Evolutionary conservation across 352 stramenopile species (phyloP), one percentile per base, ranked within the genome.

Genomic region (Aphanomyces euteiches): DNA sequence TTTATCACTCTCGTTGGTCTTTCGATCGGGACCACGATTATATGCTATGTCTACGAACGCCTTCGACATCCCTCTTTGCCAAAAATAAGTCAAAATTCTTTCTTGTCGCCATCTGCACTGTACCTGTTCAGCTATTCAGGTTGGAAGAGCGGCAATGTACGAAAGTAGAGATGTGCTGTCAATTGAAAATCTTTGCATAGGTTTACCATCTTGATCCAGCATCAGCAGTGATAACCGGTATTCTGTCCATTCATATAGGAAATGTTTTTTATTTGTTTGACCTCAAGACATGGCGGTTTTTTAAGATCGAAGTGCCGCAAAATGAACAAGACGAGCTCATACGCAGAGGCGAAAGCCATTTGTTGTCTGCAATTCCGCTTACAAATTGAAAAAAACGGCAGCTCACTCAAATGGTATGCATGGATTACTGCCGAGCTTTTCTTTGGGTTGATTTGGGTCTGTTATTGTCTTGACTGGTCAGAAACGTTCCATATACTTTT

Each of bases 181-280:
- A 19, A 15, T 2, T 1, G 13, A 15, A 15, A 19, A 19, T n/a
- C 45, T 15, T 53, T 15, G 13, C n/a, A 64, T 7, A 38, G 41
- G 15, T 64, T 34, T 39, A 47, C 21, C 12, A 28, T 28, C 34
- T 66, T 15, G 58, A 66, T 28, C 34, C 19, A n/a, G 36, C 58
- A 41, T 50, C 58, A 19, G 37, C 58, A 7, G 58, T 36, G 15
- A 21, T 66, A 38, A 50, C 50, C 58, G 58, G 58, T 19, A 66
- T 66, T 28, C 37, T 66, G 5, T 47, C 58, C 3, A 12, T 34
- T 17, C 58, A 28, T 28, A 28, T 28, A 28, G 28, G 28, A 0
- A 21, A 6, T 34, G 36, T 19, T 4, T 15, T 66, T 10, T 66
- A 48, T 28, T n/a, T 28, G 34, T 21, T 66, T 41, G 58, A 66